These are phyloP conservation scores for Talaromyces amestolkiae DNA, from an alignment of 2,329 filamentous ascomycete genomes.

Conservation along the genomic window DNA sequence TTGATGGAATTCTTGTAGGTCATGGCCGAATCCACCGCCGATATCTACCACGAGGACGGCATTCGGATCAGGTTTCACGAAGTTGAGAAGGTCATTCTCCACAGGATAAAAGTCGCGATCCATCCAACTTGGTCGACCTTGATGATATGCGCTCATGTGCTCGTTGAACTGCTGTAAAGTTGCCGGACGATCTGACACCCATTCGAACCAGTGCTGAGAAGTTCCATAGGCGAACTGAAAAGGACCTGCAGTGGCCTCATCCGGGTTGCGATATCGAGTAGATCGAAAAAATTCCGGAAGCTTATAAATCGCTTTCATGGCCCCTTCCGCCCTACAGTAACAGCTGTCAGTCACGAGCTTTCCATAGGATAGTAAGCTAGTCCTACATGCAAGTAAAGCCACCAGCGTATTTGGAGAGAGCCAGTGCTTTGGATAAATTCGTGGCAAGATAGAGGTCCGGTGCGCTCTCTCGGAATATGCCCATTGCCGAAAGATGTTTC, in stretches of 20 bases:
- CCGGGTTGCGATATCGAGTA: background rate
- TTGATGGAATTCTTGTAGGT: background rate
- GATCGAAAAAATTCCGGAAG: background rate
- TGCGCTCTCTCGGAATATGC: conserved; percentile 33
- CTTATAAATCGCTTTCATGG: background rate
- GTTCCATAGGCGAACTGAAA: conserved; percentile 10
- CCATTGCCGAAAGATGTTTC: conserved; percentile 37
- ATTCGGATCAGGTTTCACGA: background rate
- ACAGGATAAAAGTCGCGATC: conserved; percentile 2
- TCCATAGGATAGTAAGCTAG: background rate
- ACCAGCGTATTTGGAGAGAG: conserved; percentile 25
- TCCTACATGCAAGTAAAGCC: conserved; percentile 30
- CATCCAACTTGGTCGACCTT: conserved; percentile 14
- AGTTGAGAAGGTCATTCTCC: background rate
- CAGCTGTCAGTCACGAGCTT: background rate
- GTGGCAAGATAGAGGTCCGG: conserved; percentile 34
- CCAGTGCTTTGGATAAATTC: conserved; percentile 32
- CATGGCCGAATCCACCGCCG: background rate
- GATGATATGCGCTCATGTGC: conserved; percentile 11
- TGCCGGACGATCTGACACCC: background rate
- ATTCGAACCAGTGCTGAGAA: conserved; percentile 2
- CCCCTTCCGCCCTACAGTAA: background rate
- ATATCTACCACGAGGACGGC: background rate
- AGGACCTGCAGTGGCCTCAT: background rate
- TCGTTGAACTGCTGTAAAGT: conserved; percentile 2